Base-by-base conservation (phyloP, 768 basidiomycete genomes). In the Russula griseocarnosa region DNA sequence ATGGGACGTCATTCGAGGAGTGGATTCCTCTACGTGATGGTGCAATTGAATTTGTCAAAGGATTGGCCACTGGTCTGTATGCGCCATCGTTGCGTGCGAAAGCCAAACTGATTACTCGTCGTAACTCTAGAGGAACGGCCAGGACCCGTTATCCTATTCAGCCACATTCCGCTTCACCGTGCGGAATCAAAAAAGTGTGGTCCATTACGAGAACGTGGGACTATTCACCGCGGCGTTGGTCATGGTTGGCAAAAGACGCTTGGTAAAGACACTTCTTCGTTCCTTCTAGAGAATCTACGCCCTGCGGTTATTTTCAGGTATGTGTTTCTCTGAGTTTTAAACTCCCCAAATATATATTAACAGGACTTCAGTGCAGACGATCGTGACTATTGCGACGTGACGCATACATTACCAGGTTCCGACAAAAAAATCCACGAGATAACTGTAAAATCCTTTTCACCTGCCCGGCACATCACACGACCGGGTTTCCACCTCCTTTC, bases 401-500 rank as follows among this genome's bases (percentile, higher is more conserved):
- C 74, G 26, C 90, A 91, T 72, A 75, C 75, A 38, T 67, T 76
- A 10, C 70, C 73, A 4, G 61, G 42, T 68, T 60, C 64, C 68
- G 60, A 64, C 65, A 58, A 60, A 18, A 66, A 65, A 24, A 77
- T 87, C 50, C 86, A 86, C 53, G 94, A 96, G 75, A 82, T 94
- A 24, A 94, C 93, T 1, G 79, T 96, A 63, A 95, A 94, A 73
- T 89, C 93, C 0, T 94, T 96, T 73, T 88, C 90, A 18, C 84
- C 86, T 65, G 84, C 86, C 16, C 81, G 81, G 59, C 87, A 87
- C 60, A 86, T 96, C 64, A 78, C 78, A 26, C 76, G 79, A 38
- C 91, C 94, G 3, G 94, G 94, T 3, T 90, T 95, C 73, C 92
- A 95, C 66, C 83, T 97, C 7, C 78, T 97, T 34, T 88, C 92